Evolutionary conservation across 768 basidiomycete genomes (phyloP).

Genomic region (Dioszegia hungarica): DNA sequence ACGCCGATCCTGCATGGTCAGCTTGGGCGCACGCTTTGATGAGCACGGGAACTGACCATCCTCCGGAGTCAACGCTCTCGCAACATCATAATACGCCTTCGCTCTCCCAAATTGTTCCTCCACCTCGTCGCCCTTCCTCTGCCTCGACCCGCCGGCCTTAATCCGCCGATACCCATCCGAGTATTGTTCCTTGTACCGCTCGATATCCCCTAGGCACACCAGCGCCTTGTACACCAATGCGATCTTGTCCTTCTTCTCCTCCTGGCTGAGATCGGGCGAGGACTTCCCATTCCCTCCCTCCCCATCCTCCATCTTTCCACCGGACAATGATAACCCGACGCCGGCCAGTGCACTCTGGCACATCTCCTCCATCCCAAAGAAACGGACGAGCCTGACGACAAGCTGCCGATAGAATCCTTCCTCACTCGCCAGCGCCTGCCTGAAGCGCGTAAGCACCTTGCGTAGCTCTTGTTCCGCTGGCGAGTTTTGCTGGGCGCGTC

Average conservation of each 20-base stretch:
- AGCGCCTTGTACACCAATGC: constrained; percentile 78
- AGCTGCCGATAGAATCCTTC: constrained; percentile 87
- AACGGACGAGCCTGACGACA: constrained; percentile 55
- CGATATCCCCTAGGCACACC: constrained; percentile 88
- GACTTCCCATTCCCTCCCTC: background rate
- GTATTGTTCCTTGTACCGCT: constrained; percentile 87
- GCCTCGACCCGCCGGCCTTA: constrained; percentile 7
- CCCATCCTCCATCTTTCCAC: background rate
- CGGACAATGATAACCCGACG: constrained; percentile 1
- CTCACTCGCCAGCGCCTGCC: constrained; percentile 81
- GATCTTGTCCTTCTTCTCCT: constrained; percentile 63
- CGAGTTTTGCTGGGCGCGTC: constrained; percentile 35
- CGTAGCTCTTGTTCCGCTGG: constrained; percentile 63
- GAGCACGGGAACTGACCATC: constrained; percentile 58
- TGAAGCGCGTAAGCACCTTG: constrained; percentile 79
- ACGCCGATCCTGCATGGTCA: constrained; percentile 60
- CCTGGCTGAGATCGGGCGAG: constrained; percentile 34
- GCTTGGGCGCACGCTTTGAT: background rate
- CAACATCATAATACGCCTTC: constrained; percentile 68
- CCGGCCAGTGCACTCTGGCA: background rate
- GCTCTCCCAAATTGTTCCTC: constrained; percentile 56
- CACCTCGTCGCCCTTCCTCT: constrained; percentile 37
- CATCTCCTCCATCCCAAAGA: constrained; percentile 61
- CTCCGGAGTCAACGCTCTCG: constrained; percentile 70
- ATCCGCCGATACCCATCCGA: constrained; percentile 42